Conservation (phyloP, 1,284 basidiomycete genomes). For the Peniophora sp. region DNA sequence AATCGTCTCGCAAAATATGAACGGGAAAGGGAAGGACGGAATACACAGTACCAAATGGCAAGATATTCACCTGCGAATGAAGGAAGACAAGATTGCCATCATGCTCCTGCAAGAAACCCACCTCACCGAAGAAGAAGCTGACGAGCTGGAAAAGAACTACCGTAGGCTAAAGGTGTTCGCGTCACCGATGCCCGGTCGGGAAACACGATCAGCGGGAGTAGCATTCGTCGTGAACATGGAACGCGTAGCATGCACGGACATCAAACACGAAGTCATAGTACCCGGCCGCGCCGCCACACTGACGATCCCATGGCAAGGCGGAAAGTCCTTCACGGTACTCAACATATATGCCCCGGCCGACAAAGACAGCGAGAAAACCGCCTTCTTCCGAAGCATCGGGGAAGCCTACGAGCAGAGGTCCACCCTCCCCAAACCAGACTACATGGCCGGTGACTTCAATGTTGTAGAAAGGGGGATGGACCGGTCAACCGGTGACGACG, state of each 20-base stretch:
- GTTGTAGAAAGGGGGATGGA: conserved; percentile 30
- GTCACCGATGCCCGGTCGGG: not conserved
- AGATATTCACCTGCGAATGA: conserved; percentile 12
- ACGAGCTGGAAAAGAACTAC: conserved; percentile 8
- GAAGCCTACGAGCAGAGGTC: conserved; percentile 3
- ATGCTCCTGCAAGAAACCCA: conserved; percentile 22
- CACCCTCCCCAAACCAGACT: conserved; percentile 16
- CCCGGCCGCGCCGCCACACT: conserved; percentile 25
- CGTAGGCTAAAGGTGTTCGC: conserved; percentile 7
- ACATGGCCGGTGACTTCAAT: conserved; percentile 35
- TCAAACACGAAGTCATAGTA: conserved; percentile 13
- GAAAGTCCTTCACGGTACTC: conserved; percentile 14
- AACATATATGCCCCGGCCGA: conserved; percentile 25
- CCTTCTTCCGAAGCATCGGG: conserved; percentile 22
- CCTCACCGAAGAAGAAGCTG: conserved; percentile 8
- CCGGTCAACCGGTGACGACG: conserved; percentile 18
- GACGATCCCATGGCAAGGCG: conserved; percentile 11
- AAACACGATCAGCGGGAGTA: conserved; percentile 16
- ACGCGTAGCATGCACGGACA: conserved; percentile 7
- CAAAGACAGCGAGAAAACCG: conserved; percentile 6
- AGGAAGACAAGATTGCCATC: conserved; percentile 15
- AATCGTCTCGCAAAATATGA: no score
- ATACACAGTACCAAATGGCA: conserved; percentile 15
- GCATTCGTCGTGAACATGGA: conserved; percentile 28
- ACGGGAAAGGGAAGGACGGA: no score